Percentiles rank a stretch among this genome's conserved stretches.
phyloP scores from a whole-genome alignment of 1,139 yeast species.

The Ashbya aceris region DNA sequence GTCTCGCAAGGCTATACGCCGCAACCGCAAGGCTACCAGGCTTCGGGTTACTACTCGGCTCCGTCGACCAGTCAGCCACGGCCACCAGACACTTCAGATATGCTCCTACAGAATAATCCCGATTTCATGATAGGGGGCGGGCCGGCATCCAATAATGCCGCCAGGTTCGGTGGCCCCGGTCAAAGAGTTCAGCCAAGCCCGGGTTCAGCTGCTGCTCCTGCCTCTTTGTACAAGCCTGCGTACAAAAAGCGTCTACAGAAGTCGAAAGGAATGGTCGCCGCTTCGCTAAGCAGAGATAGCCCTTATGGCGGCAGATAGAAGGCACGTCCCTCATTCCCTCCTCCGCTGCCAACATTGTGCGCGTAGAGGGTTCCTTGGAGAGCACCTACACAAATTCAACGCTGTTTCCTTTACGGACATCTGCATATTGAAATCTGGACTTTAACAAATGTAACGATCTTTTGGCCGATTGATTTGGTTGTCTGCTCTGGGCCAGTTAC shows the following conservation, averaged over 20 bases:
- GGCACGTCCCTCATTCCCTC: neutral
- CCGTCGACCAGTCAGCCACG: neutral
- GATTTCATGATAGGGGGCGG: constrained; percentile 38
- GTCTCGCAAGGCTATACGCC: neutral
- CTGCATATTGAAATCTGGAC: neutral
- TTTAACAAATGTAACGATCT: neutral
- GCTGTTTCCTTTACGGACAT: neutral
- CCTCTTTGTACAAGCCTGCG: constrained; percentile 29
- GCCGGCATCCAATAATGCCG: constrained; percentile 9
- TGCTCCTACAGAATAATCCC: constrained; percentile 43
- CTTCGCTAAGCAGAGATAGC: constrained; percentile 21
- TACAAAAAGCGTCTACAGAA: constrained; percentile 30
- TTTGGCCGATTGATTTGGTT: neutral
- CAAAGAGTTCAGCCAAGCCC: constrained; percentile 8
- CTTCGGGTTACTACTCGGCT: neutral
- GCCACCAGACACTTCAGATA: constrained; percentile 37
- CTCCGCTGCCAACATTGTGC: neutral
- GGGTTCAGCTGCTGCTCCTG: constrained; percentile 10
- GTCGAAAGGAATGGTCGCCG: constrained; percentile 24
- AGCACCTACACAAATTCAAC: neutral
- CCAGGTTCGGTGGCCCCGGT: constrained; percentile 8
- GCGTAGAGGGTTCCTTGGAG: too few species aligned
- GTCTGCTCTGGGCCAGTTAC: too few species aligned
- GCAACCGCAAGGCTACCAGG: neutral
- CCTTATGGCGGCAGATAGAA: constrained; percentile 8